Evolutionary conservation across 306 rosid genomes (phyloP), one percentile per base, ranked within the genome.

Genomic region (Betula pendula): DNA sequence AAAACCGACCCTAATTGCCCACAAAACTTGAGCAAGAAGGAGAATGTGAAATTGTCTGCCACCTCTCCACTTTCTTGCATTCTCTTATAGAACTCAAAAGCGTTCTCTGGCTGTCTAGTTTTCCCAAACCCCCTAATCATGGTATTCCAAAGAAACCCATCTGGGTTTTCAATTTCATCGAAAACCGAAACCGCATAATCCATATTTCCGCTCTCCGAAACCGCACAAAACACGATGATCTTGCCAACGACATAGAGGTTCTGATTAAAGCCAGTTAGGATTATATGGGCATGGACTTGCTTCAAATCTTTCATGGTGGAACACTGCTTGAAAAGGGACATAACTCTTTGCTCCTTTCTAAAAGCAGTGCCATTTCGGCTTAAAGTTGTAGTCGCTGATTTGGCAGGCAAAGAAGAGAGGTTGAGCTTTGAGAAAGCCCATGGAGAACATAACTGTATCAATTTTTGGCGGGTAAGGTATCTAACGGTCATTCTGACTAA

Each of bases 51-150:
- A 83, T 62, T 89, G 48, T 93, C 93, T 13, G 82, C 81, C 5
- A 22, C 60, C 5, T 70, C 31, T 24, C 56, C 82, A 12, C 42
- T 68, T 44, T 51, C 66, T 60, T 70, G 85, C 96, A 93, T 91
- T 79, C 71, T 83, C 76, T 42, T 84, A 70, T 73, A 89, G 49
- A 87, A 89, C 70, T 68, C 58, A 70, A 93, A 51, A 45, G 96
- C 90, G 0, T 47, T 82, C 35, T 52, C 60, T 14, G 89, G 85
- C 72, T 81, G 72, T 51, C 14, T 6, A 12, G 81, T 71, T 43
- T 82, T 88, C 24, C 90, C 93, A 68, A 87, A 87, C 19, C 93
- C 98, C 60, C 98, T 89, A 27, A 91, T 88, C 88, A 89, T 89
- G 56, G 97, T 83, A 65, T 93, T 91, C 88, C 88, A 89, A 2